phyloP scores from a whole-genome alignment of 768 basidiomycete species.

The Fistulinella prunicolor region DNA sequence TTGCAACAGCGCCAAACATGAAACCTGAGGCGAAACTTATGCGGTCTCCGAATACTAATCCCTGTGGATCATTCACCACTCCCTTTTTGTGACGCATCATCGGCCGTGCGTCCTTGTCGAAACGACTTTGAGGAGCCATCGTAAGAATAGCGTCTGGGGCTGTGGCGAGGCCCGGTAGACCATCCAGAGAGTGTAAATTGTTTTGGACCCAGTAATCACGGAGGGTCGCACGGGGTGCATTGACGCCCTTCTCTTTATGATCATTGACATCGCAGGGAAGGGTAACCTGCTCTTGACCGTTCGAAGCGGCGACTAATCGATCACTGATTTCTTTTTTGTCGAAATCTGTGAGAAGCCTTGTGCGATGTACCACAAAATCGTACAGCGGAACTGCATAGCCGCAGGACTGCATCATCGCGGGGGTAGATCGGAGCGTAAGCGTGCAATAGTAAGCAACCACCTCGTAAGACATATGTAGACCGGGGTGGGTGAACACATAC shows the following conservation, averaged over 20 bases:
- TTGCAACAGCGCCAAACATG: conserved; percentile 10
- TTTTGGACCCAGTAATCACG: conserved; percentile 49
- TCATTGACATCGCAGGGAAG: conserved; percentile 7
- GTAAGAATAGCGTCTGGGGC: conserved; percentile 21
- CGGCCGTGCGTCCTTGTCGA: conserved; percentile 18
- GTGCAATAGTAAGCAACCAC: not conserved
- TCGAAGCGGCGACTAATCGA: conserved; percentile 15
- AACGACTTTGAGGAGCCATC: conserved; percentile 12
- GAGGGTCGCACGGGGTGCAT: conserved; percentile 35
- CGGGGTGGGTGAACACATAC: conserved; percentile 27
- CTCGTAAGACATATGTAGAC: not conserved
- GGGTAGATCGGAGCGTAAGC: not conserved
- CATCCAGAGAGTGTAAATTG: conserved; percentile 54
- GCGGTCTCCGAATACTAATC: conserved; percentile 2
- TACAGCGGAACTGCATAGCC: conserved; percentile 64
- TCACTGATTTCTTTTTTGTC: conserved; percentile 43
- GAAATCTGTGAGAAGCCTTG: conserved; percentile 44
- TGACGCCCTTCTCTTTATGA: not conserved
- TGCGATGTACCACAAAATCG: conserved; percentile 54
- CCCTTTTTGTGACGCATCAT: conserved; percentile 1
- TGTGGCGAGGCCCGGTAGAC: conserved; percentile 46
- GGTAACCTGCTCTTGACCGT: not conserved
- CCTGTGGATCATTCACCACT: not conserved
- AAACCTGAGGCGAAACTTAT: conserved; percentile 19
- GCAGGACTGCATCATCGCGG: conserved; percentile 47